These are phyloP conservation scores for Lepidium aucheri DNA, from an alignment of 345 rosid genomes.

Conservation along the genomic window DNA sequence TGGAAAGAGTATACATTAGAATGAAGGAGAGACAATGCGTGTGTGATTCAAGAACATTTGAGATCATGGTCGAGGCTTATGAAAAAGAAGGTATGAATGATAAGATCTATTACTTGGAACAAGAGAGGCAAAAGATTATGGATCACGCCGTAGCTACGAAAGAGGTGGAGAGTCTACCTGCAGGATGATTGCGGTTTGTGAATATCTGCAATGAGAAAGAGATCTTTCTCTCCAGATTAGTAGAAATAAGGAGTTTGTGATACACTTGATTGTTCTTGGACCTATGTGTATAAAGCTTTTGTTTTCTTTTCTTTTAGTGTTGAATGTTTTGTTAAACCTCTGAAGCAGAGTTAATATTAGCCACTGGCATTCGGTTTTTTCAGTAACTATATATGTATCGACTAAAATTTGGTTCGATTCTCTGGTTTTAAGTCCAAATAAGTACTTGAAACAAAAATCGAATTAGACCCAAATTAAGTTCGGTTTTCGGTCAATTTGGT, in stretches of 20 bases:
- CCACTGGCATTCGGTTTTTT: too few relatives aligned
- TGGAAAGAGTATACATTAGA: conserved; percentile 74
- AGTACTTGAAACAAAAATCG: too few relatives aligned
- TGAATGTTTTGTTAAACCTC: background rate
- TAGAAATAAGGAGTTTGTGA: background rate
- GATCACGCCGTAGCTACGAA: background rate
- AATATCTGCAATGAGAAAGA: background rate
- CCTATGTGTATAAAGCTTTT: conserved; percentile 21
- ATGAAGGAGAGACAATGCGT: conserved; percentile 70
- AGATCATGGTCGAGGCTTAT: conserved; percentile 68
- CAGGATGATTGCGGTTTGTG: conserved; percentile 13
- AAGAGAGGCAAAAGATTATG: conserved; percentile 37
- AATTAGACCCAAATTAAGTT: too few relatives aligned
- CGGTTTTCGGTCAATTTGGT: too few relatives aligned
- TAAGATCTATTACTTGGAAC: conserved; percentile 69
- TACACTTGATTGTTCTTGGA: conserved; percentile 25
- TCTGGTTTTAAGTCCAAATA: accelerated
- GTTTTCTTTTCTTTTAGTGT: background rate
- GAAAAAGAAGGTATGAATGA: conserved; percentile 72
- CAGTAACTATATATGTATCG: too few relatives aligned
- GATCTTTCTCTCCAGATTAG: background rate
- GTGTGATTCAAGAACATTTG: conserved; percentile 51
- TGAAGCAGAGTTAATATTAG: background rate
- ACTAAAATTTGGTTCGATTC: too few relatives aligned
- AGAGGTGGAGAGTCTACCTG: conserved; percentile 17